Evolutionary conservation across 306 rosid genomes (phyloP).

Genomic region (Dicorynia guianensis): DNA sequence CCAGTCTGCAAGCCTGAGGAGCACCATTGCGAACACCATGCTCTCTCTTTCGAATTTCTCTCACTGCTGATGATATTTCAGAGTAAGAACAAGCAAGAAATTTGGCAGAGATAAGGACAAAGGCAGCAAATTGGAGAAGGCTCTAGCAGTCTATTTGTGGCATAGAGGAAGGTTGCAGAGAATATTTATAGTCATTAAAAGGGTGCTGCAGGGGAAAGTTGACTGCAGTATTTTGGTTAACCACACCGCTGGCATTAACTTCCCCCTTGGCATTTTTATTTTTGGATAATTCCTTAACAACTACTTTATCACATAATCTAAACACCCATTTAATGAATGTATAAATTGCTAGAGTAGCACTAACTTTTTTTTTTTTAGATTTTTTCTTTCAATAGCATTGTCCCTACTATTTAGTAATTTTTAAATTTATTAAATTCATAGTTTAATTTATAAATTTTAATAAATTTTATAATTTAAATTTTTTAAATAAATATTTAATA

Average conservation of each 20-base stretch:
- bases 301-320: too few species aligned
- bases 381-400: not conserved
- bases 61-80: not conserved
- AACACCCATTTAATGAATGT: too few species aligned
- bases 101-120: not conserved
- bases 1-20: constrained; percentile 62
- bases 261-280: constrained; percentile 30
- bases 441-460: too few species aligned
- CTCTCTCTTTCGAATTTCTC: not conserved
- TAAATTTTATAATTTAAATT: too few species aligned
- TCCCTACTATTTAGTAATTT: not conserved
- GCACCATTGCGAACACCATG: constrained; percentile 61
- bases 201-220: constrained; percentile 38
- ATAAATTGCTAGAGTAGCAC: too few species aligned
- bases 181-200: constrained; percentile 57
- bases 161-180: constrained; percentile 43
- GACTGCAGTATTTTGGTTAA: constrained; percentile 63
- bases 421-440: too few species aligned
- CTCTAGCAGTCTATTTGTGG: not conserved
- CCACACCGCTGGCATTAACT: constrained; percentile 71
- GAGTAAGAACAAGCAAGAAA: not conserved
- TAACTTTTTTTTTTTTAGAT: too few species aligned
- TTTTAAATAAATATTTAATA: too few species aligned
- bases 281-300: too few species aligned
- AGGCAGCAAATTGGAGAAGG: constrained; percentile 16